Percentiles rank a stretch among this genome's conserved stretches.
Conservation (phyloP, 148 eudicot species). For the Talinum fruticosum region DNA sequence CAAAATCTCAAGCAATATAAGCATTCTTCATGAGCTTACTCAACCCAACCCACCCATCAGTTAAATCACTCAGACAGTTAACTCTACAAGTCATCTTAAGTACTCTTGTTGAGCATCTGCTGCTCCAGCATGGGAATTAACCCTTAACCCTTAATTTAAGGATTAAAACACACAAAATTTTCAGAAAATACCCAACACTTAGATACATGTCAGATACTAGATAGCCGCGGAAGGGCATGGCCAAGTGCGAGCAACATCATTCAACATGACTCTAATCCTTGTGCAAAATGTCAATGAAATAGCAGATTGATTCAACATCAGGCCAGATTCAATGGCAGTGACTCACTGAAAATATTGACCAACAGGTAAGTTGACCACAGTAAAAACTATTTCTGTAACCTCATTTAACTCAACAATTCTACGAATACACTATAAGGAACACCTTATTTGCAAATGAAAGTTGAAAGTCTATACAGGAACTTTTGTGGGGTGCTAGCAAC, state of each 20-base stretch:
- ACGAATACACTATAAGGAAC: too few species aligned
- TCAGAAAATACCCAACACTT: not conserved
- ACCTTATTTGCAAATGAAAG: too few species aligned
- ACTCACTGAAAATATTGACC: not conserved
- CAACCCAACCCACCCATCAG: not conserved
- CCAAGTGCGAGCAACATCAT: not conserved
- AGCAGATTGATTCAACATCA: not conserved
- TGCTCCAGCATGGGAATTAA: not conserved
- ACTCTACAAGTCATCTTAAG: not conserved
- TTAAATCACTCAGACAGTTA: not conserved
- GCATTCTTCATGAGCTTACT: not conserved
- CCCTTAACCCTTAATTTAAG: too few species aligned
- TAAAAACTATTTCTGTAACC: not conserved
- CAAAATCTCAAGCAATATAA: too few species aligned
- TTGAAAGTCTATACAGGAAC: too few species aligned
- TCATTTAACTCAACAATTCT: not conserved
- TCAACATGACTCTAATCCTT: not conserved
- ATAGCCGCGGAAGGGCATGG: not conserved
- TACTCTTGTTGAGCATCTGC: not conserved
- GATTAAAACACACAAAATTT: not conserved
- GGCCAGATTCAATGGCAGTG: not conserved
- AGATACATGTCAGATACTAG: not conserved
- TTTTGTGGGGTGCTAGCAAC: too few species aligned
- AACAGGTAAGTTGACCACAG: not conserved
- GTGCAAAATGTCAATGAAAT: not conserved